Evolutionary conservation across 2,329 filamentous ascomycete species (phyloP), one percentile per base, ranked within the genome.

Genomic region (Aspergillus ochraceoroseus): DNA sequence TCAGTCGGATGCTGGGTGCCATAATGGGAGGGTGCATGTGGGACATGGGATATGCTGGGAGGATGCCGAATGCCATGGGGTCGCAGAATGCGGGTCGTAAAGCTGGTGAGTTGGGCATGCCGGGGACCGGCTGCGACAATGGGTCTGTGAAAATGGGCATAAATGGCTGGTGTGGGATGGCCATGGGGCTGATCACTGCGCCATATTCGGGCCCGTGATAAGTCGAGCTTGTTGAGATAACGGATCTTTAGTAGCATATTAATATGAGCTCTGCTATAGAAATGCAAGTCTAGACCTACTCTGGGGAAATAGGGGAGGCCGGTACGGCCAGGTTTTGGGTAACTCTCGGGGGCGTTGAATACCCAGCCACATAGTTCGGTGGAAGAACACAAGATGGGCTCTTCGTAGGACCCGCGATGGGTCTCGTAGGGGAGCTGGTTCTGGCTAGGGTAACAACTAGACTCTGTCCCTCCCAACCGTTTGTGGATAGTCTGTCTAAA

Each of bases 381-480:
- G 56, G 52, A 9, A 57, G 48, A 28, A 59, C 44, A 11, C 56
- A 53, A 5, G 52, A 38, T 20, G 61, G 62, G 34, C 65, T 66
- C 48, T 58, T 64, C 3, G 65, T 68, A 36, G 66, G 66, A 0
- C 66, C 66, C 18, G 66, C 65, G 43, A 69, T 65, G 3, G 65
- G 65, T 31, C 54, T 56, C 4, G 65, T 69, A 7, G 66, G 66
- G 12, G 64, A 56, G 39, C 56, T 63, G 32, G 64, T 67, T 29
- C 63, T 59, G 20, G 65, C 61, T 34, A 69, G 48, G 11, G 65
- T 68, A 23, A 69, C 65, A 4, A 66, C 64, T 38, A 69, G 47
- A 38, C 62, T 65, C 38, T 67, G 64, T 14, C 66, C 66, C 28
- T 69, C 63, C 66, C 66, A 69, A 31, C 66, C 66, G 38, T 58